These are phyloP conservation scores for Petasospora fabianii DNA, from an alignment of 1,139 yeast genomes.

Conservation along the genomic window DNA sequence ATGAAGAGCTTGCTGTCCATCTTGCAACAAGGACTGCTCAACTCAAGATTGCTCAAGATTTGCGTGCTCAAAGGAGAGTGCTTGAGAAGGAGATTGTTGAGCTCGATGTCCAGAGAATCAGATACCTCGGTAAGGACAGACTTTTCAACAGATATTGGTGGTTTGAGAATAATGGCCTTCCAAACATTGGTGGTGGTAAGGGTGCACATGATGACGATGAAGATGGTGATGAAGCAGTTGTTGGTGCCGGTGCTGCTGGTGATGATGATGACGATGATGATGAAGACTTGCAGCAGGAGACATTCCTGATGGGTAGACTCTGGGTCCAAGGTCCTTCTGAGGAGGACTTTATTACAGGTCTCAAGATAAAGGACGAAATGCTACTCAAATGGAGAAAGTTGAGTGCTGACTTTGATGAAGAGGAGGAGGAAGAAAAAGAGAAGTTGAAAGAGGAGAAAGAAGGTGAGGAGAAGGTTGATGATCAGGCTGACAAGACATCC, in stretches of 20 bases:
- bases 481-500: constrained; percentile 15
- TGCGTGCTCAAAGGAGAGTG: constrained; percentile 44
- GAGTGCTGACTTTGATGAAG: constrained; percentile 17
- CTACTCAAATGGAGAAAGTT: constrained; percentile 32
- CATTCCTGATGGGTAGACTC: constrained; percentile 78
- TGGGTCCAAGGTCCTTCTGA: constrained; percentile 93
- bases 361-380: constrained; percentile 37
- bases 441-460: constrained; percentile 11
- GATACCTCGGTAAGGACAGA: constrained; percentile 78
- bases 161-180: constrained; percentile 86
- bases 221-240: constrained; percentile 36
- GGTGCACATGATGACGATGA: constrained; percentile 38
- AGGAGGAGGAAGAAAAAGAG: constrained; percentile 17
- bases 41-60: constrained; percentile 39
- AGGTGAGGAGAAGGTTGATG: constrained; percentile 14
- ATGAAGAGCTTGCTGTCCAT: constrained; percentile 44
- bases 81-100: constrained; percentile 59
- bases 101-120: constrained; percentile 74
- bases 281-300: constrained; percentile 46
- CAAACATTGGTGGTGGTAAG: constrained; percentile 47
- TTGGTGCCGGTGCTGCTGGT: constrained; percentile 36
- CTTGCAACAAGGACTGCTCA: constrained; percentile 42
- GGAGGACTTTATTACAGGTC: constrained; percentile 49
- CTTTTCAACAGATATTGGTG: constrained; percentile 90
- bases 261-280: constrained; percentile 43